A percentile compares a stretch with the other conserved stretches of the same genome.
These are phyloP conservation scores for Phoma herbarum DNA, from an alignment of 2,329 filamentous ascomycete species.

Conservation along the genomic window DNA sequence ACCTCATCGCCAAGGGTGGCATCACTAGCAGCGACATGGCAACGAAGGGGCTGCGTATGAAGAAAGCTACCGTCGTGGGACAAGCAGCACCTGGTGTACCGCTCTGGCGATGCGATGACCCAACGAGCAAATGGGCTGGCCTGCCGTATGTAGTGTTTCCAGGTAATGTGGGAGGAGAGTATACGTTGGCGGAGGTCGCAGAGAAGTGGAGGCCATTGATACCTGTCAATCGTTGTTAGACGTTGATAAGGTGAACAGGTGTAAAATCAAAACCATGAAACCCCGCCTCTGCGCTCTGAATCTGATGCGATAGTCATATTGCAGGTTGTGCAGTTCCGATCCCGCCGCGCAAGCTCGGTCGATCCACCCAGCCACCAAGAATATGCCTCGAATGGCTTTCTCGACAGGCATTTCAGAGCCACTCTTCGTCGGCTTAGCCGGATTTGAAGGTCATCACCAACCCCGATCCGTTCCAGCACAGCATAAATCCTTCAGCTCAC, in stretches of 20 bases:
- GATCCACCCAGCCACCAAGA: no score
- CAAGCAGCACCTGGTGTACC: slow-evolving; percentile 67
- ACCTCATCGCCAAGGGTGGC: slow-evolving; percentile 67
- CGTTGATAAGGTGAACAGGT: not conserved
- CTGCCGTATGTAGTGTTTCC: slow-evolving; percentile 67
- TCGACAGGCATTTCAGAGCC: no score
- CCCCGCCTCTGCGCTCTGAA: no score
- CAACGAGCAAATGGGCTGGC: slow-evolving; percentile 59
- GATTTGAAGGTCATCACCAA: not conserved
- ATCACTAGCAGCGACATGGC: slow-evolving; percentile 68
- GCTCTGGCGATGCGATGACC: slow-evolving; percentile 66
- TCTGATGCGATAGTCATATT: no score
- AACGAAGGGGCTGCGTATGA: slow-evolving; percentile 64
- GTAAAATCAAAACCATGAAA: no score
- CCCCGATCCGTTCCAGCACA: not conserved
- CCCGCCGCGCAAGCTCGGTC: no score
- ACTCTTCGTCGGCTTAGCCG: no score
- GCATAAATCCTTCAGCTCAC: not conserved
- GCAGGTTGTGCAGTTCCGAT: no score
- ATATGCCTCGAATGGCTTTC: no score
- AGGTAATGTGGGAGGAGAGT: slow-evolving; percentile 62
- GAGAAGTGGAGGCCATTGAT: slow-evolving; percentile 26
- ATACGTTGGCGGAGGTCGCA: slow-evolving; percentile 23
- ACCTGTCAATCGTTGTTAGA: slow-evolving; percentile 25
- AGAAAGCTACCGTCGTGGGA: slow-evolving; percentile 63